Evolutionary conservation across 2,329 filamentous ascomycete genomes (phyloP), one percentile per base, ranked within the genome.

Genomic region (Zymoseptoria tritici): DNA sequence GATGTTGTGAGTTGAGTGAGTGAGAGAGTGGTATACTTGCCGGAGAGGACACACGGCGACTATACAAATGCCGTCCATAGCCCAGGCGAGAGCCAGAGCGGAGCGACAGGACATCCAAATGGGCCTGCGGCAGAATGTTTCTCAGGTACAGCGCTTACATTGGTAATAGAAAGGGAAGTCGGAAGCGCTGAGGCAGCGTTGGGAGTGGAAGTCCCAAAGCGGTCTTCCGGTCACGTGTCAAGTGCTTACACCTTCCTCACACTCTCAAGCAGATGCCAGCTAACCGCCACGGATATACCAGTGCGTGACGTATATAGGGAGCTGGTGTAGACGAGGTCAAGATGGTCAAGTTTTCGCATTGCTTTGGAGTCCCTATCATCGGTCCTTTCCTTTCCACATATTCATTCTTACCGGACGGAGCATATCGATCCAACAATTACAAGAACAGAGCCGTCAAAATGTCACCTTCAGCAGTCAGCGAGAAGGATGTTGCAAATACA

Each of bases 401-500:
- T 59, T 56, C 51, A 55, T 60, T 53, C 54, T 20, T 42, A 31
- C 54, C 54, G 19, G 24, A 42, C 9, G 26, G 21, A 26, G 20
- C 54, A 49, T 19, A 49, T 59, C 26, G 54, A 22, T 52, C 54
- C 22, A 20, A 55, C 8, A 52, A 29, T 24, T 21, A 31, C 16
- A n/a, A 49, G n/a, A 51, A 49, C 16, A 20, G 16, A 56, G 11
- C 49, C 16, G 20, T 52, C 55, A 65, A 22, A 9, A 70, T 70
- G 68, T 62, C 68, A 24, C 68, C 68, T 52, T 65, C 65, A 61
- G 65, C 64, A 56, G 61, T 69, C 3, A 58, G 59, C 46, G 49
- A 60, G 46, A 57, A 64, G 50, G 68, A 70, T 61, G 64, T 69
- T 55, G 64, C 64, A 36, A 64, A 69, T 56, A 57, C 67, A 51